Evolutionary conservation across 352 stramenopile genomes (phyloP), one percentile per base, ranked within the genome.

Genomic region (Globisporangium irregulare): DNA sequence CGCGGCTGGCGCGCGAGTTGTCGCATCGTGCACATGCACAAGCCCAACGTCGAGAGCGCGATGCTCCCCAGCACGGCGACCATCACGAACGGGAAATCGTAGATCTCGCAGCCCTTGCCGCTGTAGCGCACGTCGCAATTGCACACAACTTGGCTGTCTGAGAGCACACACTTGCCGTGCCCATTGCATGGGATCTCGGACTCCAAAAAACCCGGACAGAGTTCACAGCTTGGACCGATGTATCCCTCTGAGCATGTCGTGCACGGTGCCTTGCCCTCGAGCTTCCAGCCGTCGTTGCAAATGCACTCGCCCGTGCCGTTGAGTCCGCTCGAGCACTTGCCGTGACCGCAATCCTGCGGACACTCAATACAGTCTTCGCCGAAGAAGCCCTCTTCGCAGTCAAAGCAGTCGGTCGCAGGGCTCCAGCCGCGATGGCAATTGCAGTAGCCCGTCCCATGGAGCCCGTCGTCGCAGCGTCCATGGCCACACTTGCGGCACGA

Each of bases 1-100:
- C 88, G 83, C 32, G 86, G 82, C 61, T 94, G 86, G 6, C 86
- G 82, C 22, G 87, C 87, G 8, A 95, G 73, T 1, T 81, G 78
- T 4, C 86, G 82, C 87, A 95, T 95, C 9, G 86, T 91, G 66
- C 86, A 94, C 87, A 95, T 95, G 36, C 86, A 95, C 64, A 95
- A 90, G 20, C 87, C 86, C 20, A 94, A 73, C 25, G 87, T 93
- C 46, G 87, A 93, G 6, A 95, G 66, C 12, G 86, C 87, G 55
- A 95, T 92, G 9, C 75, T 90, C 1, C 87, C 86, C 20, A 95
- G 63, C 67, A 92, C 87, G 12, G 81, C 77, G 15, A 94, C 86
- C 86, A 94, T 94, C 22, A 86, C 74, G 51, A 94, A 82, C 43
- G 87, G 87, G 61, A 95, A 95, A 68, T 95, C 87, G 72, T 95